Evolutionary conservation across 768 basidiomycete species (phyloP).

Genomic region (Glaciozyma martinii): DNA sequence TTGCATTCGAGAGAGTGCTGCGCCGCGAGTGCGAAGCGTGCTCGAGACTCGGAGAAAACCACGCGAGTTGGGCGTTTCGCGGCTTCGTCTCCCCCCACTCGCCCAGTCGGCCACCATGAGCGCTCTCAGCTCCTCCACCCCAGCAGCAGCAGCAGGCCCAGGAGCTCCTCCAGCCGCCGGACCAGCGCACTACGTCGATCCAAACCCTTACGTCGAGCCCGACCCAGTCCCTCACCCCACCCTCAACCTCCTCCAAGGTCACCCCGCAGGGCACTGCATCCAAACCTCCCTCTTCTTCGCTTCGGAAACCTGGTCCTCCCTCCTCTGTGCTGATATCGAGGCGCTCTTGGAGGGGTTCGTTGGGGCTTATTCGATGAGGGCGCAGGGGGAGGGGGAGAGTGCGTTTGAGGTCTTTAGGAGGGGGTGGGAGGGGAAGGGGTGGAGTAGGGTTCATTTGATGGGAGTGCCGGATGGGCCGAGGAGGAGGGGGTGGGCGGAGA

Average conservation of each 20-base stretch:
- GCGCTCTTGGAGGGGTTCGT: constrained; percentile 4
- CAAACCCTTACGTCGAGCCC: too few relatives aligned
- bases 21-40: too few relatives aligned
- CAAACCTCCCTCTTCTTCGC: constrained; percentile 10
- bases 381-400: background rate
- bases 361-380: background rate
- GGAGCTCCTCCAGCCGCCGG: too few relatives aligned
- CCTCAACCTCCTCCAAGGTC: constrained; percentile 3
- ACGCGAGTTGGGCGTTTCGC: too few relatives aligned
- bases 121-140: too few relatives aligned
- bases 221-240: background rate
- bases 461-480: constrained; percentile 13
- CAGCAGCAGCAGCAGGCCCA: too few relatives aligned
- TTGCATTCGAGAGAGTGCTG: too few relatives aligned
- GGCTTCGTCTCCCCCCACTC: too few relatives aligned
- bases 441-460: constrained; percentile 8
- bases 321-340: constrained; percentile 3
- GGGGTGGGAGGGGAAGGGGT: constrained; percentile 10
- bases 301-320: constrained; percentile 6
- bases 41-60: too few relatives aligned
- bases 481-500: constrained; percentile 12
- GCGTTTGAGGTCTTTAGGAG: constrained; percentile 16
- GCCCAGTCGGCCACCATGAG: too few relatives aligned
- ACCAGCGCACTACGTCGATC: too few relatives aligned
- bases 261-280: constrained; percentile 2